Conservation (phyloP, 805 yeast species). For the Lachancea dasiensis region DNA sequence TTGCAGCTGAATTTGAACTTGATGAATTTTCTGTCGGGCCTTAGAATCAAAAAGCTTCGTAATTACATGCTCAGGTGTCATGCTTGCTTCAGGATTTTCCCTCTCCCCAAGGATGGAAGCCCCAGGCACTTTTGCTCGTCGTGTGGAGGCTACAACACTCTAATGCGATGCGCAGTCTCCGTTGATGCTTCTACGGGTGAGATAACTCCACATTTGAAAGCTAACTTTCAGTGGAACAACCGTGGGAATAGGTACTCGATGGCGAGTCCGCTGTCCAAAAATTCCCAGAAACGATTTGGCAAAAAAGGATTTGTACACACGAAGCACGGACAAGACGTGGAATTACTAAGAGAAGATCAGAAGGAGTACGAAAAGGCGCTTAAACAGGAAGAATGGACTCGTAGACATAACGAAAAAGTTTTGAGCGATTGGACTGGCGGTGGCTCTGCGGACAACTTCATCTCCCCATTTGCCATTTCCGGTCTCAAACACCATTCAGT, state of each 20-base stretch:
- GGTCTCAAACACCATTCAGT: slow-evolving; percentile 60
- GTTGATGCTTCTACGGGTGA: slow-evolving; percentile 74
- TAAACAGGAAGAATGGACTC: slow-evolving; percentile 82
- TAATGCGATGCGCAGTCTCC: slow-evolving; percentile 85
- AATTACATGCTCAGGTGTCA: slow-evolving; percentile 95
- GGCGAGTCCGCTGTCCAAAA: slow-evolving; percentile 83
- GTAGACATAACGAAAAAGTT: slow-evolving; percentile 78
- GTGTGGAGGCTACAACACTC: slow-evolving; percentile 85
- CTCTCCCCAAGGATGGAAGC: slow-evolving; percentile 68
- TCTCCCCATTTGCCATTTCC: slow-evolving; percentile 77
- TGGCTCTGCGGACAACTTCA: slow-evolving; percentile 67
- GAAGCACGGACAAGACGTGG: slow-evolving; percentile 46
- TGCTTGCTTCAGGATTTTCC: slow-evolving; percentile 84
- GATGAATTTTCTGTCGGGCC: slow-evolving; percentile 79
- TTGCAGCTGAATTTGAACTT: slow-evolving; percentile 84
- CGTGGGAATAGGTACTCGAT: slow-evolving; percentile 79
- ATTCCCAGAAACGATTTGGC: slow-evolving; percentile 64
- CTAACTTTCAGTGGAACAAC: slow-evolving; percentile 88
- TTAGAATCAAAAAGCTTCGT: slow-evolving; percentile 76
- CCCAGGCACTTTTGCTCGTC: slow-evolving; percentile 87
- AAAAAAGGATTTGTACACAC: slow-evolving; percentile 75
- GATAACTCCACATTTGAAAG: slow-evolving; percentile 80
- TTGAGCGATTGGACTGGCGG: slow-evolving; percentile 90
- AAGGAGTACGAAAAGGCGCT: slow-evolving; percentile 85
- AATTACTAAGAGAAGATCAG: slow-evolving; percentile 83